Conservation (phyloP, 1,284 basidiomycete species). For the Athelia sp. region DNA sequence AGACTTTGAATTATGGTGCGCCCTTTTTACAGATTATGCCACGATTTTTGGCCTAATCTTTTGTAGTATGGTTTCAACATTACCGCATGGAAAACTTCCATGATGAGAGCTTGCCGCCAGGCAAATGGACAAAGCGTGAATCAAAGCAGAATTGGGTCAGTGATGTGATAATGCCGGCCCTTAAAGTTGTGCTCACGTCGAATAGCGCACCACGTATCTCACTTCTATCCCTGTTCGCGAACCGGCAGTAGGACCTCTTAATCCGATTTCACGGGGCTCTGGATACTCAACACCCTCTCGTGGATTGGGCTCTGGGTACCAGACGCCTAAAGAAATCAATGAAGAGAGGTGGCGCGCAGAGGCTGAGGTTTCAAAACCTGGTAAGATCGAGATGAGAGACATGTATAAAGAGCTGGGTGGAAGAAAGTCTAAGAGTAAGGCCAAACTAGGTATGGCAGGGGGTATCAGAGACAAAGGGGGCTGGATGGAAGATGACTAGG, state of each 20-base stretch:
- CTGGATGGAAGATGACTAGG: constrained; percentile 43
- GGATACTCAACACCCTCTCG: constrained; percentile 46
- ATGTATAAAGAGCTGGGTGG: constrained; percentile 88
- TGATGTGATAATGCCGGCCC: constrained; percentile 1
- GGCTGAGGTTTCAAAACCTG: constrained; percentile 50
- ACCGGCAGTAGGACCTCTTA: constrained; percentile 30
- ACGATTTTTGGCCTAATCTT: constrained; percentile 4
- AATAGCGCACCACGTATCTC: constrained; percentile 56
- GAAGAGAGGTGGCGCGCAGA: constrained; percentile 72
- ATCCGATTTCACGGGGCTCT: constrained; percentile 34
- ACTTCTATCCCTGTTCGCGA: constrained; percentile 42
- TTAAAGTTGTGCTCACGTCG: not conserved
- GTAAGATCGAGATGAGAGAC: constrained; percentile 80
- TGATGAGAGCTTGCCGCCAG: constrained; percentile 68
- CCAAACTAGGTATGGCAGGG: constrained; percentile 57
- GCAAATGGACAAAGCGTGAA: constrained; percentile 83
- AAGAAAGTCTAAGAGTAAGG: constrained; percentile 68
- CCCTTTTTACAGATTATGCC: constrained; percentile 8
- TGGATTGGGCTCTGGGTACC: constrained; percentile 50
- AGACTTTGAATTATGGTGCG: constrained; percentile 86
- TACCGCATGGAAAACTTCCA: constrained; percentile 78
- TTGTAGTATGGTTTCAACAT: constrained; percentile 85
- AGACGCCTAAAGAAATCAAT: constrained; percentile 71
- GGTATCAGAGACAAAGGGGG: constrained; percentile 62
- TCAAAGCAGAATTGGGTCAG: constrained; percentile 82